Percentiles rank a stretch among this genome's conserved stretches.
Conservation (phyloP, 2,329 filamentous ascomycete species). For the Harringtonia aguacate region DNA sequence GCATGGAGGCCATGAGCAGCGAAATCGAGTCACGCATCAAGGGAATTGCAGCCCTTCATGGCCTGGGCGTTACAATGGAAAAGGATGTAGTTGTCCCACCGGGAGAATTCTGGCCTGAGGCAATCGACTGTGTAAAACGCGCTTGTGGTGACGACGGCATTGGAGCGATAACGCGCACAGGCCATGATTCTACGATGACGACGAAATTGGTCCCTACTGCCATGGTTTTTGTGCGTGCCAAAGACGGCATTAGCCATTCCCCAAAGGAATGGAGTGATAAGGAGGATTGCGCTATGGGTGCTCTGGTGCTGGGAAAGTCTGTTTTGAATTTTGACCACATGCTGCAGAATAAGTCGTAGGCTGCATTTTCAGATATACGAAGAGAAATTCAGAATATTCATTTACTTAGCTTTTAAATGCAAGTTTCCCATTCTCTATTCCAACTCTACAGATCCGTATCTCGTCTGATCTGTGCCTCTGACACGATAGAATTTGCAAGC, state of each 20-base stretch:
- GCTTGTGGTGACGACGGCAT: slow-evolving; percentile 2
- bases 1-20: background rate
- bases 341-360: background rate
- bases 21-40: background rate
- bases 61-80: background rate
- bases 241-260: slow-evolving; percentile 2
- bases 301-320: background rate
- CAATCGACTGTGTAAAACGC: slow-evolving; percentile 1
- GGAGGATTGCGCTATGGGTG: slow-evolving; percentile 1
- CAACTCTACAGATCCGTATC: too few species aligned
- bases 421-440: too few species aligned
- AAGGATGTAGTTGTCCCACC: background rate
- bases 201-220: background rate
- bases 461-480: too few species aligned
- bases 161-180: background rate
- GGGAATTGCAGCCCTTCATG: background rate
- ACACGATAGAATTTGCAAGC: too few species aligned
- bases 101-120: slow-evolving; percentile 2
- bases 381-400: too few species aligned
- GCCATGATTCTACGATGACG: slow-evolving; percentile 3
- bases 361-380: too few species aligned
- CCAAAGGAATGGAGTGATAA: slow-evolving; percentile 3
- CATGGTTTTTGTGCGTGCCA: slow-evolving; percentile 3
- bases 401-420: too few species aligned
- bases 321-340: slow-evolving; percentile 2